Base-by-base conservation (phyloP, 1,284 basidiomycete genomes). In the Ganoderma leucocontextum region DNA sequence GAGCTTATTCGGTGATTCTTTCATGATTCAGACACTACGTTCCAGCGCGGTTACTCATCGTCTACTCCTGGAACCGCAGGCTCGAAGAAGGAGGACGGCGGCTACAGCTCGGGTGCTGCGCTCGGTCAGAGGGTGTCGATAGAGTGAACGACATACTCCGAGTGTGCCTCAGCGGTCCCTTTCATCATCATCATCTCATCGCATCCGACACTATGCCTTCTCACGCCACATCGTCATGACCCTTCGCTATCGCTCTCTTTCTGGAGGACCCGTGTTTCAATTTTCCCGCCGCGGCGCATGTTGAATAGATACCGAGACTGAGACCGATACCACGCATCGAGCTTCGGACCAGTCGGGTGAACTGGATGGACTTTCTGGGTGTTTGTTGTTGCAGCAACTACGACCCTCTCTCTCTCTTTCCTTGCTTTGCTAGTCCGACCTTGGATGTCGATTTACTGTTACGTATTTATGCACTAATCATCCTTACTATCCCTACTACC, bases 111-210 rank as follows among this genome's bases (percentile, higher is more conserved):
- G 42, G 82, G 81, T 7, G 71, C 72, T 42, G 75, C 78, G 22
- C 78, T 86, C 47, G 81, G 79, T 65, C 82, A 77, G 69, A 80
- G 87, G 52, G 83, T 85, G 73, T 86, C 87, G 22, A 88, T 85
- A 64, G 85, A 88, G 77, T 88, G 72, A 81, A 60, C 38, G 47
- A 49, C 64, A 22, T 41, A 1, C 38, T 7, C n/a, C 38, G 47
- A 22, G 36, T 60, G 59, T 60, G 35, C 17, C 41, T 33, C 39
- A 25, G 42, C 35, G 19, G 12, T 8, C 52, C 13, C 13, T 22
- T 15, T 22, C 38, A 9, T 17, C 47, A 13, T 13, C 22, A 29
- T 25, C 58, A 25, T 60, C 39, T 42, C 58, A 8, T 38, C 38
- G 38, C 38, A 60, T 60, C 58, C 22, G 38, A 60, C 58, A 39